Base-by-base conservation (phyloP, 2,329 filamentous ascomycete genomes). In the Nemania diffusa region DNA sequence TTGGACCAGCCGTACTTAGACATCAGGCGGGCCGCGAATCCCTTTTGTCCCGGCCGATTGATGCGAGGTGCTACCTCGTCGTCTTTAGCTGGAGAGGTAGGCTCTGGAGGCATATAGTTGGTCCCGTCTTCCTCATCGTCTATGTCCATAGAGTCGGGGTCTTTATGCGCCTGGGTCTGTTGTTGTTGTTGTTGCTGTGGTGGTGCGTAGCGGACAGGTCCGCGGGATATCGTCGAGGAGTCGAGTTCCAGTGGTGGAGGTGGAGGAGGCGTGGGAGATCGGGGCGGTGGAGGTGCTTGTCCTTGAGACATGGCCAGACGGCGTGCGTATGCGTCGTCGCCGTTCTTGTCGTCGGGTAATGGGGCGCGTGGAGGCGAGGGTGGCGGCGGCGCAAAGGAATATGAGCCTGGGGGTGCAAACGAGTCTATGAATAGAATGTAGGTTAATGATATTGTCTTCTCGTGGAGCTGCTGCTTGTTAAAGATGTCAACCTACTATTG, bases 1-100 rank as follows among this genome's bases (percentile, higher is more conserved):
- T 94, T 91, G 40, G 90, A 91, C 92, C 94, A 98, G 62, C 96
- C 96, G 81, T 97, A 96, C 78, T 97, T 98, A 68, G 89, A 87
- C 89, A 99, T 93, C 63, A 98, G 87, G 37, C 94, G 91, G 72
- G 94, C 88, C 0, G 93, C 96, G 78, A 97, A 97, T 58, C 91
- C 92, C 71, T 90, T 87, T 78, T 97, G 92, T 17, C 93, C 93
- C 0, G 94, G 93, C 2, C 90, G 88, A 64, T 83, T 87, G 48
- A 90, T 90, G 42, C 88, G 87, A 34, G 84, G 79, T 22, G 79
- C 74, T 44, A 52, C 13, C 2, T 53, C 57, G 7, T 44, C 48
- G 26, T 72, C 65, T 11, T 64, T 60, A 20, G 9, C 53, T 11
- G 26, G 27, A 2, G 62, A 57, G 20, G 69, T 40, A 0, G 60